These are phyloP conservation scores for Candida nemodendra DNA, from an alignment of 805 yeast genomes.

Conservation along the genomic window DNA sequence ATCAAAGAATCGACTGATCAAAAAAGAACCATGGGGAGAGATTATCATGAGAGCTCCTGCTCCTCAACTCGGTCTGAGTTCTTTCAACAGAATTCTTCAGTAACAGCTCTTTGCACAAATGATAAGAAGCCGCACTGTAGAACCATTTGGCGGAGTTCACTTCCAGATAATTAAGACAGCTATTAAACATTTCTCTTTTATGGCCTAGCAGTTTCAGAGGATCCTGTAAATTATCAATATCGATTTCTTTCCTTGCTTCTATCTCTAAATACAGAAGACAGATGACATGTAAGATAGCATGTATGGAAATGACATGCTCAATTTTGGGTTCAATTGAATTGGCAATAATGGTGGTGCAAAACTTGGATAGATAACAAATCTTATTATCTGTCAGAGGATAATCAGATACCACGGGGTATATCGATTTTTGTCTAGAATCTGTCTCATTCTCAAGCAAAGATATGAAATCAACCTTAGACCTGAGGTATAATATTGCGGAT, in stretches of 20 bases:
- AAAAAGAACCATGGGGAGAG: constrained; percentile 16
- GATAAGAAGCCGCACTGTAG: constrained; percentile 30
- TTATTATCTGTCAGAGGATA: constrained; percentile 23
- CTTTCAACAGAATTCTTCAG: constrained; percentile 5
- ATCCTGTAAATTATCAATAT: constrained; percentile 3
- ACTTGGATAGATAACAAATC: constrained; percentile 17
- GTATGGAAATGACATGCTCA: constrained; percentile 28
- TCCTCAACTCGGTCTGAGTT: not conserved
- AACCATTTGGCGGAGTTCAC: constrained; percentile 28
- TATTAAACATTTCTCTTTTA: constrained; percentile 15
- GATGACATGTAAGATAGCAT: constrained; percentile 30
- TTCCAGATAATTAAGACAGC: constrained; percentile 19
- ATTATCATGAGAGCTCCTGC: constrained; percentile 13
- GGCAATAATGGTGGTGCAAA: constrained; percentile 16
- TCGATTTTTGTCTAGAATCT: not conserved
- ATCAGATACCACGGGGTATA: constrained; percentile 7
- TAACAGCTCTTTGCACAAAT: constrained; percentile 22
- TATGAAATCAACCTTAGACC: constrained; percentile 30
- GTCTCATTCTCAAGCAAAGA: constrained; percentile 24
- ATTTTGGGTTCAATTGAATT: constrained; percentile 15
- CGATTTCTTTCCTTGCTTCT: constrained; percentile 20
- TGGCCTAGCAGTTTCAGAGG: constrained; percentile 11
- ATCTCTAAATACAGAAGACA: constrained; percentile 29
- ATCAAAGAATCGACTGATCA: constrained; percentile 8
- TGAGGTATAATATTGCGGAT: constrained; percentile 24